Conservation (phyloP, 192 early-diverging fungal genomes). For the Funneliformis mosseae region DNA sequence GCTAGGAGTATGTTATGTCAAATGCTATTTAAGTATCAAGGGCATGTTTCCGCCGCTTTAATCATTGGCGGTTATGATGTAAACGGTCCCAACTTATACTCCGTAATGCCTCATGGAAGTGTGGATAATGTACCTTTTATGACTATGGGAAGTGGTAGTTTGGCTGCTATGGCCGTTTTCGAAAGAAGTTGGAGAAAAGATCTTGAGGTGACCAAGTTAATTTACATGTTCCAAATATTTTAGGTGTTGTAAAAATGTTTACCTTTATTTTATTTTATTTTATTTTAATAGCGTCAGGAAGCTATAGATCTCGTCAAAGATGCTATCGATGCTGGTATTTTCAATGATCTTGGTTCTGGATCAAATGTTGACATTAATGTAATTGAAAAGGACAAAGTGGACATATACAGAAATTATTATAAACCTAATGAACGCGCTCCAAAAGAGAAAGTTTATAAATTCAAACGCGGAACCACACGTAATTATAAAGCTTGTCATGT, state of each 20-base stretch:
- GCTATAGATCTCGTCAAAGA: slow-evolving; percentile 89
- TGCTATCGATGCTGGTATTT: slow-evolving; percentile 96
- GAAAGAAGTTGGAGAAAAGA: slow-evolving; percentile 81
- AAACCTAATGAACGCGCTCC: slow-evolving; percentile 85
- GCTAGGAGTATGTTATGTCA: slow-evolving; percentile 98
- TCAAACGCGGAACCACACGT: slow-evolving; percentile 33
- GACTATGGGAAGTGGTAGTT: slow-evolving; percentile 94
- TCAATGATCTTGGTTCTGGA: slow-evolving; percentile 98
- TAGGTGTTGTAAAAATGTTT: neutral
- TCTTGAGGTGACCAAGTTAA: slow-evolving; percentile 62
- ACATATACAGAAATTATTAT: slow-evolving; percentile 82
- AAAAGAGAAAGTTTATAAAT: slow-evolving; percentile 87
- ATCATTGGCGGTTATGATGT: slow-evolving; percentile 93
- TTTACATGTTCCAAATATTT: slow-evolving; percentile 17
- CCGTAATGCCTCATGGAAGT: slow-evolving; percentile 91
- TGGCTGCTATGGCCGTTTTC: slow-evolving; percentile 96
- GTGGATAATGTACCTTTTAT: slow-evolving; percentile 96
- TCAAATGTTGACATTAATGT: slow-evolving; percentile 94
- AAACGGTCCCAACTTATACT: slow-evolving; percentile 88
- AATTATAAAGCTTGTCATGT: neutral
- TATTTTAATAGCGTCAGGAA: slow-evolving; percentile 75
- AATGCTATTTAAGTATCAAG: slow-evolving; percentile 96
- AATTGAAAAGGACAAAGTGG: slow-evolving; percentile 83
- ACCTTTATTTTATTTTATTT: neutral
- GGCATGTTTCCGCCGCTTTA: slow-evolving; percentile 92